Percentiles rank a stretch among this genome's conserved stretches.
Conservation (phyloP, 805 yeast species). For the Wickerhamiella sergipiensis region DNA sequence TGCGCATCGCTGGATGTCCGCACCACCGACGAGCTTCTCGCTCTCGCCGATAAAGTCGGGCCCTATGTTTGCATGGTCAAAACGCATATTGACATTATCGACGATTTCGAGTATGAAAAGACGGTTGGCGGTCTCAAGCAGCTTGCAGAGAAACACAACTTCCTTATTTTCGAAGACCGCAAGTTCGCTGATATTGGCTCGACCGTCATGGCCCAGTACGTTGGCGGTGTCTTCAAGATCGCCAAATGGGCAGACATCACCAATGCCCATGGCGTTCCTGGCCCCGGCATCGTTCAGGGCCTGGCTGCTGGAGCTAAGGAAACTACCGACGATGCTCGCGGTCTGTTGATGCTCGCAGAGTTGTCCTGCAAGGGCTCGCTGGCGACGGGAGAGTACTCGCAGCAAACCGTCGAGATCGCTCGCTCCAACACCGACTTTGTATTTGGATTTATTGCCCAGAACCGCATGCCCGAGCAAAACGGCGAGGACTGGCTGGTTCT, state of each 20-base stretch:
- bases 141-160: constrained; percentile 68
- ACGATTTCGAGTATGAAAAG: constrained; percentile 71
- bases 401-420: constrained; percentile 79
- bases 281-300: constrained; percentile 84
- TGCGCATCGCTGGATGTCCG: constrained; percentile 92
- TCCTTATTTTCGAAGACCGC: constrained; percentile 90
- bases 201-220: constrained; percentile 87
- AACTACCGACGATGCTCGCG: constrained; percentile 55
- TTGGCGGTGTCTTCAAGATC: constrained; percentile 78
- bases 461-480: constrained; percentile 60
- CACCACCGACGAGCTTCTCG: constrained; percentile 61
- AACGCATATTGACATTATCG: constrained; percentile 87
- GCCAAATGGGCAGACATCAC: constrained; percentile 95
- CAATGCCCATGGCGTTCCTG: constrained; percentile 95
- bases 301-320: constrained; percentile 62
- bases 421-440: constrained; percentile 78
- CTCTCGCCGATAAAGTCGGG: constrained; percentile 65
- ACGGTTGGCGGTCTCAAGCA: constrained; percentile 64
- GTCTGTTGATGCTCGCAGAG: constrained; percentile 89
- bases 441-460: constrained; percentile 92
- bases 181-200: constrained; percentile 98
- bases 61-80: constrained; percentile 86
- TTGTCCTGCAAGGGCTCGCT: constrained; percentile 86
- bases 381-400: constrained; percentile 85
- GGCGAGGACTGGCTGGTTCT: constrained; percentile 82